Evolutionary conservation across 1,284 basidiomycete genomes (phyloP), one percentile per base, ranked within the genome.

Genomic region (Ganoderma resinaceum): DNA sequence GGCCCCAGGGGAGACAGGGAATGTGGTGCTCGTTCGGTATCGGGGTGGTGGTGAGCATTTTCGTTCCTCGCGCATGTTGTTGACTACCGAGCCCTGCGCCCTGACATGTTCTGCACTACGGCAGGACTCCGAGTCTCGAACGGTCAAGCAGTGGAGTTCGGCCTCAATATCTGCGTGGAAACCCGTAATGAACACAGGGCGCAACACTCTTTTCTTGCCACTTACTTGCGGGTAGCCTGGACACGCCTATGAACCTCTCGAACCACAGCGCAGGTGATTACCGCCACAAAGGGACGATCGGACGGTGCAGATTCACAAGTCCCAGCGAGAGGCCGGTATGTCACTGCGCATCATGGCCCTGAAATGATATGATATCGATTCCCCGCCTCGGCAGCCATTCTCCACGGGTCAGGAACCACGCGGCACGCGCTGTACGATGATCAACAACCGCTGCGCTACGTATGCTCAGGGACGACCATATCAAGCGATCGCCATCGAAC

Each of bases 361-460:
- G 46, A 26, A 52, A 52, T 26, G 46, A 52, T 52, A 52, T 26
- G 46, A 52, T 52, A 52, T 52, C 23, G 23, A 52, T 31, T 55
- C 29, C 18, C 31, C 29, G 52, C 33, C 23, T 52, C 46, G 46
- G 46, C 52, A 55, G 52, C 12, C 29, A 31, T 55, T 33, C 52
- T 55, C 31, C 58, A 33, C 35, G 20, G 35, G n/a, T 35, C 20
- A 20, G 58, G 58, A 29, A 31, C 52, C 52, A 26, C 46, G 46
- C 46, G 46, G 46, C 46, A 52, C 46, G 29, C 33, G 52, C 52
- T 42, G 59, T 40, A 42, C 59, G 59, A 40, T 29, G 38, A 61
- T 61, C 59, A 61, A 37, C 38, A 61, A 43, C 59, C n/a, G 38
- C 59, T 29, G 37, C 37, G 35, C 59, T 38, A 23, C 38, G 40